These are phyloP conservation scores for Baorangia bicolor DNA, from an alignment of 768 basidiomycete genomes.

Conservation along the genomic window DNA sequence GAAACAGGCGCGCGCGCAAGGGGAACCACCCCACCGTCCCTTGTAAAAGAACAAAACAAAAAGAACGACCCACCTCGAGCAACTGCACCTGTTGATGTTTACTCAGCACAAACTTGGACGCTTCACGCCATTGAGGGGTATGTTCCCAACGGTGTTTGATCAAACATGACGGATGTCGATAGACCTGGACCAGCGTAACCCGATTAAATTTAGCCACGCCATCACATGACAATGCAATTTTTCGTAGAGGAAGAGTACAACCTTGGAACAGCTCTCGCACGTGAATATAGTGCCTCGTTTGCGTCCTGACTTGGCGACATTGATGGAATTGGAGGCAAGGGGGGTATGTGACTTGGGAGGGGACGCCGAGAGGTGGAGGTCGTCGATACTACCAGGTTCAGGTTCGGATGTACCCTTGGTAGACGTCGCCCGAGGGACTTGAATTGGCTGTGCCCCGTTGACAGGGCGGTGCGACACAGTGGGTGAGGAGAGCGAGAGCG, in stretches of 20 bases:
- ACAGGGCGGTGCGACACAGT: slow-evolving; percentile 28
- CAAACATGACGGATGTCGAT: slow-evolving; percentile 90
- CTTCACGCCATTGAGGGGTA: slow-evolving; percentile 93
- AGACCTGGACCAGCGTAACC: slow-evolving; percentile 50
- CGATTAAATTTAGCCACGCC: slow-evolving; percentile 1
- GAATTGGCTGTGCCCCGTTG: slow-evolving; percentile 13
- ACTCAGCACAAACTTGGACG: slow-evolving; percentile 83
- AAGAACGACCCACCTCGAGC: slow-evolving; percentile 61
- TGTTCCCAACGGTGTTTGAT: slow-evolving; percentile 99
- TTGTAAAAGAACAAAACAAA: background rate
- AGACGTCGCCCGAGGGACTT: background rate
- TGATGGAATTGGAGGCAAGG: slow-evolving; percentile 7
- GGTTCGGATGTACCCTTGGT: slow-evolving; percentile 3
- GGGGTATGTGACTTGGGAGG: slow-evolving; percentile 6
- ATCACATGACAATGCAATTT: slow-evolving; percentile 1
- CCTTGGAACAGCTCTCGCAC: slow-evolving; percentile 96
- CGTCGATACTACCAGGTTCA: slow-evolving; percentile 16
- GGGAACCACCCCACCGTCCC: background rate
- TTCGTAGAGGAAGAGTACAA: slow-evolving; percentile 26
- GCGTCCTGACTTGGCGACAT: slow-evolving; percentile 47
- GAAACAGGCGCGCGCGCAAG: background rate
- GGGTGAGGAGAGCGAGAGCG: slow-evolving; percentile 41
- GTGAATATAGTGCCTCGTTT: slow-evolving; percentile 85
- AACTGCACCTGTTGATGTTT: slow-evolving; percentile 98
- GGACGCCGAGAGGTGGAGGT: slow-evolving; percentile 12